Evolutionary conservation across 2,329 filamentous ascomycete genomes (phyloP), one percentile per base, ranked within the genome.

Genomic region (Ophiostoma pallidulum): DNA sequence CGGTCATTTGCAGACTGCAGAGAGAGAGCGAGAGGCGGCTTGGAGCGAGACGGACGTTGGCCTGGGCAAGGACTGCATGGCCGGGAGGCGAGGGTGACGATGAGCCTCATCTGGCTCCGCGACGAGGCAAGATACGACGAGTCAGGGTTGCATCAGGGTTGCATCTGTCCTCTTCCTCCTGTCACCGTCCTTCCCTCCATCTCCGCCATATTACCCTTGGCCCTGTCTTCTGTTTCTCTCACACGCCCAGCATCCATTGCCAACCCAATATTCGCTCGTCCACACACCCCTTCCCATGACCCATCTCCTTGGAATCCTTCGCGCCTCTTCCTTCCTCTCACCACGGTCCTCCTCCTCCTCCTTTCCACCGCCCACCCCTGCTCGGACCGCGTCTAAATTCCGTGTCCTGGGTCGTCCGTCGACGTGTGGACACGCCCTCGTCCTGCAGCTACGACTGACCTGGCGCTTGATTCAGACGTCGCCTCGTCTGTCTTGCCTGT

Each of bases 291-390:
- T 14, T n/a, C 26, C n/a, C 31, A 26, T 41, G 12, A 28, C 16
- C n/a, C 38, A 31, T 22, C 38, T 13, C 40, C 24, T 22, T 31
- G 22, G 19, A 36, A 45, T 50, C 48, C 48, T 50, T 51, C 45
- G 45, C 51, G 48, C 35, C 44, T 51, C 35, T 47, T 48, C 45
- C 46, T 41, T 19, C 16, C 18, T 44, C 31, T 16, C n/a, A 29
- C 16, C 40, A 14, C 18, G 19, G 16, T 14, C 37, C 18, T 44
- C 48, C 22, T 44, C 40, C 39, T 38, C 37, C 29, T 20, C 8
- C 28, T 35, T 16, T 40, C 35, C 32, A 26, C 33, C 32, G 32
- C 19, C 39, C 35, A 26, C 35, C 16, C 22, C 41, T 28, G 18
- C 14, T 41, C 36, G 36, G 20, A 36, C 37, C 42, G 41, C 47